Percentiles rank a stretch among this genome's conserved stretches.
Evolutionary conservation across 2,329 filamentous ascomycete genomes (phyloP).

Genomic region (Immersiporthe knoxdaviesiana): DNA sequence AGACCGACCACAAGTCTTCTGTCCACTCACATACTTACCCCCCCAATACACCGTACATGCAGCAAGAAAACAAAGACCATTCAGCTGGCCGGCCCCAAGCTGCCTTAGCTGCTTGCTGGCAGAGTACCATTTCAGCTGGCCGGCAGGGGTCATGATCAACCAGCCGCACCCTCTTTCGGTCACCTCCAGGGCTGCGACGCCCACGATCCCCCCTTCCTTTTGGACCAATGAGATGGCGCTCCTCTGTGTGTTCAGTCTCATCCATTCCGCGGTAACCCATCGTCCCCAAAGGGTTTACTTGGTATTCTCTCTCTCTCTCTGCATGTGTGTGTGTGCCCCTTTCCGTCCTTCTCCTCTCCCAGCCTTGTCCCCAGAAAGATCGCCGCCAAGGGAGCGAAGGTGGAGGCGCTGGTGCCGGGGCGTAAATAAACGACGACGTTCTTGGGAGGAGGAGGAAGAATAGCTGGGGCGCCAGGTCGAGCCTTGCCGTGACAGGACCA

Average conservation of each 20-base stretch:
- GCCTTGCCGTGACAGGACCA: background rate
- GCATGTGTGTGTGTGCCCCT: too few relatives aligned
- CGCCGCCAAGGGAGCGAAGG: background rate
- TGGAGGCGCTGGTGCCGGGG: background rate
- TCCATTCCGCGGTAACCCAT: conserved; percentile 1
- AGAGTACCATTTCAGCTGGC: conserved; percentile 1
- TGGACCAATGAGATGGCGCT: conserved; percentile 14
- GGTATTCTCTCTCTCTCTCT: background rate
- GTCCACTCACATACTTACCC: background rate
- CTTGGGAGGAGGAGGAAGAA: too few relatives aligned
- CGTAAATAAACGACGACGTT: background rate
- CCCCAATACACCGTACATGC: background rate
- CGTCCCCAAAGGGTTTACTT: too few relatives aligned
- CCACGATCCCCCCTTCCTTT: too few relatives aligned
- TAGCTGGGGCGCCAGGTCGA: background rate
- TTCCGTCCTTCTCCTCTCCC: background rate
- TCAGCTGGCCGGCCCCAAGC: background rate
- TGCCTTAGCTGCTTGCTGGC: background rate
- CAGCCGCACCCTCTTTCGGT: conserved; percentile 18
- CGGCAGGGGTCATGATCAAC: background rate
- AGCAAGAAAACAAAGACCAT: background rate
- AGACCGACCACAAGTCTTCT: background rate
- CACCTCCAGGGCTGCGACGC: background rate
- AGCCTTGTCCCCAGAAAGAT: background rate
- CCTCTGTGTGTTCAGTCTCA: conserved; percentile 8